Percentiles rank a stretch among this genome's conserved stretches.
These are phyloP conservation scores for Aspergillus uvarum DNA, from an alignment of 2,329 filamentous ascomycete genomes.

Conservation along the genomic window DNA sequence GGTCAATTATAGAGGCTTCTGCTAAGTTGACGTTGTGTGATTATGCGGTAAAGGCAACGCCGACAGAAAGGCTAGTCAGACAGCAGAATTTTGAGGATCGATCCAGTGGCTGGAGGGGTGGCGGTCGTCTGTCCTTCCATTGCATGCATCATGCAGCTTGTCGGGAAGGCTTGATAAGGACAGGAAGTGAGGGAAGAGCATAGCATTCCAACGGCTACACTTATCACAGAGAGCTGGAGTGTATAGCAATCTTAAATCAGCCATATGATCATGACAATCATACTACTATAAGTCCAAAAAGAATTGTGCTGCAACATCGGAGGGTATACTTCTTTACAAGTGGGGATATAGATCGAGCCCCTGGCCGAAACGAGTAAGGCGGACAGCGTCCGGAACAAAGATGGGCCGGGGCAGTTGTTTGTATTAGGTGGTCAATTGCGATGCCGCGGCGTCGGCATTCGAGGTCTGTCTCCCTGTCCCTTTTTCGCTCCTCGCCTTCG, in stretches of 20 bases:
- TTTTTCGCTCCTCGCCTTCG: neutral
- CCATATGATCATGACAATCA: neutral
- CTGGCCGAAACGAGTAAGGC: neutral
- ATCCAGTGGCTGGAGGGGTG: slow-evolving; percentile 4
- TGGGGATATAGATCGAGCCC: neutral
- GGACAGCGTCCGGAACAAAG: neutral
- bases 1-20: neutral
- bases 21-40: neutral
- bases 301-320: neutral
- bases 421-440: slow-evolving; percentile 37
- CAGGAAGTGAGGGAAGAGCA: neutral
- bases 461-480: neutral
- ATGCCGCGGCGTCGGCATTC: slow-evolving; percentile 7
- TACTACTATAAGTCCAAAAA: neutral
- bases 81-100: neutral
- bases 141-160: neutral
- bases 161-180: slow-evolving; percentile 8
- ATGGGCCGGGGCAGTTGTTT: neutral
- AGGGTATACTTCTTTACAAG: slow-evolving; percentile 14
- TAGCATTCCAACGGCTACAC: neutral
- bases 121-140: neutral
- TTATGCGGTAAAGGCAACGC: neutral
- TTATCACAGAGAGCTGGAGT: neutral
- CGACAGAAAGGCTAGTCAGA: neutral
- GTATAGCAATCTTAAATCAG: neutral